phyloP scores from a whole-genome alignment of 2,329 filamentous ascomycete species.

The Botrytis cinerea region DNA sequence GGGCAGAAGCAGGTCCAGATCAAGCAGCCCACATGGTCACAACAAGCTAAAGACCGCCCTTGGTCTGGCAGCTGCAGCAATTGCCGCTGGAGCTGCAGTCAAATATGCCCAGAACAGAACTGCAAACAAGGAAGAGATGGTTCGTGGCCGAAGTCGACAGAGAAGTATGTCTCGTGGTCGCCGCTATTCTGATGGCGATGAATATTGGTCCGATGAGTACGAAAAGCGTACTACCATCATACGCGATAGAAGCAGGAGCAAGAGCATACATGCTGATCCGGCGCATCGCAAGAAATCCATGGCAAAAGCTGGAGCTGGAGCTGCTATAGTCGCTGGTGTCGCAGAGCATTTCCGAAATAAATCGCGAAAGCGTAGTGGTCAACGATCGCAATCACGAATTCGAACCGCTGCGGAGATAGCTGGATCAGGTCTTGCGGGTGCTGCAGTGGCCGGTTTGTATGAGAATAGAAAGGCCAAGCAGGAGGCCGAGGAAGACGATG shows the following conservation, averaged over 20 bases:
- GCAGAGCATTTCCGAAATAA: constrained; percentile 59
- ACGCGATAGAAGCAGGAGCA: constrained; percentile 43
- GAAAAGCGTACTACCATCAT: constrained; percentile 37
- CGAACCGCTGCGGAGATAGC: constrained; percentile 60
- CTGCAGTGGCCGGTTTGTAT: constrained; percentile 62
- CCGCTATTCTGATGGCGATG: constrained; percentile 45
- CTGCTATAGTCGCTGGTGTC: constrained; percentile 59
- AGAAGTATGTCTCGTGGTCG: constrained; percentile 46
- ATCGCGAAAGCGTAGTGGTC: constrained; percentile 50
- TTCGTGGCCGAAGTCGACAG: constrained; percentile 54
- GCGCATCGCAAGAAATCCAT: constrained; percentile 46
- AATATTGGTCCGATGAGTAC: constrained; percentile 31
- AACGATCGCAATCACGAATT: constrained; percentile 46
- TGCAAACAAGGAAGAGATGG: constrained; percentile 59
- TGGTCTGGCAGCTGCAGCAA: constrained; percentile 62
- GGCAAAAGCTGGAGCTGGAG: constrained; percentile 48
- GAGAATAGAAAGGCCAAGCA: constrained; percentile 63
- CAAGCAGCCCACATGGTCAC: constrained; percentile 41
- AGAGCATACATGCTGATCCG: constrained; percentile 51
- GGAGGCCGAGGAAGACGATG: constrained; percentile 47
- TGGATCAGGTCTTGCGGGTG: constrained; percentile 60
- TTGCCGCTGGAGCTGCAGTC: constrained; percentile 64
- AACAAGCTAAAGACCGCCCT: constrained; percentile 61
- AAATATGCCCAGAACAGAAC: constrained; percentile 64
- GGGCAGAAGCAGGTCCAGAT: constrained; percentile 42